Evolutionary conservation across 1,139 yeast species (phyloP).

Genomic region (Geotrichum phurueaensis): DNA sequence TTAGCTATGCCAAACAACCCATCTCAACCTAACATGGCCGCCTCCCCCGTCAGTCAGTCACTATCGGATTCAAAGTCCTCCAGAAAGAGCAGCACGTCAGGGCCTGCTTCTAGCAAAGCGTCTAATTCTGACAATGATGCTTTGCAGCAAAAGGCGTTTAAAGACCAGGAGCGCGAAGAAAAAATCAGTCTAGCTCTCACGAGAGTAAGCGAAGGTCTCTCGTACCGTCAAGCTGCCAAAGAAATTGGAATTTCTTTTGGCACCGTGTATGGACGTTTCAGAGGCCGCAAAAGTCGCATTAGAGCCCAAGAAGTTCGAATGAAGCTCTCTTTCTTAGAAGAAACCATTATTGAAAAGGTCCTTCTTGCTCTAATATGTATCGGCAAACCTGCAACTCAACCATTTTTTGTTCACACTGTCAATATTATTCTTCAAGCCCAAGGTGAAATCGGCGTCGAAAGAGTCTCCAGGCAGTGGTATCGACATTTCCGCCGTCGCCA

Average conservation of each 20-base stretch:
- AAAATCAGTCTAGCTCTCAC: conserved; percentile 15
- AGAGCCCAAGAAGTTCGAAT: conserved; percentile 18
- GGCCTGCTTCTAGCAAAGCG: background rate
- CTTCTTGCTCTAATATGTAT: conserved; percentile 12
- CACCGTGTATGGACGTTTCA: conserved; percentile 18
- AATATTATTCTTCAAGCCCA: conserved; percentile 18
- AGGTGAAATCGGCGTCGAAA: conserved; percentile 16
- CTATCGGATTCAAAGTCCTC: background rate
- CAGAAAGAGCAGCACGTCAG: background rate
- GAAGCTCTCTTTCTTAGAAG: conserved; percentile 18
- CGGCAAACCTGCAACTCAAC: conserved; percentile 18
- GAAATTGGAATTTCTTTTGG: conserved; percentile 20
- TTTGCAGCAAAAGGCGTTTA: conserved; percentile 8
- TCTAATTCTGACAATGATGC: conserved; percentile 7
- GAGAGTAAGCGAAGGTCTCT: conserved; percentile 18
- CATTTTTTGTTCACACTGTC: conserved; percentile 16
- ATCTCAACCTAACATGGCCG: background rate
- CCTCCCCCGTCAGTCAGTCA: background rate
- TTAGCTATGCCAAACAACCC: background rate
- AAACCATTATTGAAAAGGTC: conserved; percentile 18
- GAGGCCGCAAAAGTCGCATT: conserved; percentile 18
- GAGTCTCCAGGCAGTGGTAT: conserved; percentile 19
- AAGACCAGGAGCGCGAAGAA: conserved; percentile 18
- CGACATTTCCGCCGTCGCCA: conserved; percentile 19
- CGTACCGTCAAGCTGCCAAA: conserved; percentile 18